Base-by-base conservation (phyloP, 225 moss, liverwort and hornwort species). In the Takakia lepidozioides region DNA sequence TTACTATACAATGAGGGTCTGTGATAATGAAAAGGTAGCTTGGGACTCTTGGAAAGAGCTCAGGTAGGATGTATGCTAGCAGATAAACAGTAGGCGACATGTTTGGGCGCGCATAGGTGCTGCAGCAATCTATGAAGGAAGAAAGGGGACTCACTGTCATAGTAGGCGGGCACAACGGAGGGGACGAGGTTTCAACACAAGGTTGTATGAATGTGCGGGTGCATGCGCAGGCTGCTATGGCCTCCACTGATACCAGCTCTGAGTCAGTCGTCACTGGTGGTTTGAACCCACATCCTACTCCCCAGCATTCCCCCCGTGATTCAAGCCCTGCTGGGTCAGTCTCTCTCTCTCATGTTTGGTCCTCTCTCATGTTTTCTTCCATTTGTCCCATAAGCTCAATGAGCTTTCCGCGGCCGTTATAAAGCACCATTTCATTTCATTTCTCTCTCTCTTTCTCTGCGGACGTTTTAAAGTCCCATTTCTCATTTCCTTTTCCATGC, bases 161-260 rank as follows among this genome's bases (percentile, higher is more conserved):
- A 42, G 41, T 10, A n/a, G 19, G 41, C 41, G 1, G n/a, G 48
- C 19, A 51, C 52, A 63, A 35, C 49, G 57, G 50, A 52, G 32
- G 54, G 22, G 24, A 32, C 44, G 10, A 54, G 56, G 57, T 43
- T 55, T 55, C 57, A 51, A 60, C 48, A 41, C 50, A 60, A 51
- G 49, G 50, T 55, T 59, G 41, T 50, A 54, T 64, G 57, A 66
- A 50, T 54, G 57, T 67, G 59, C 45, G 64, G 57, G 56, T 73
- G 60, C 38, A 55, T 61, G 77, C 62, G 83, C 86, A 93, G 93
- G 67, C 56, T 45, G 77, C 68, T 59, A 84, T 95, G 86, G 84
- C 86, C 46, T 89, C 93, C 68, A 90, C 93, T 61, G 93, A 95
- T 81, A 95, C 93, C 57, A 95, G 93, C 67, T 95, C 89, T 58